Conservation (phyloP, 2,329 filamentous ascomycete species). For the Alternaria arbusti region DNA sequence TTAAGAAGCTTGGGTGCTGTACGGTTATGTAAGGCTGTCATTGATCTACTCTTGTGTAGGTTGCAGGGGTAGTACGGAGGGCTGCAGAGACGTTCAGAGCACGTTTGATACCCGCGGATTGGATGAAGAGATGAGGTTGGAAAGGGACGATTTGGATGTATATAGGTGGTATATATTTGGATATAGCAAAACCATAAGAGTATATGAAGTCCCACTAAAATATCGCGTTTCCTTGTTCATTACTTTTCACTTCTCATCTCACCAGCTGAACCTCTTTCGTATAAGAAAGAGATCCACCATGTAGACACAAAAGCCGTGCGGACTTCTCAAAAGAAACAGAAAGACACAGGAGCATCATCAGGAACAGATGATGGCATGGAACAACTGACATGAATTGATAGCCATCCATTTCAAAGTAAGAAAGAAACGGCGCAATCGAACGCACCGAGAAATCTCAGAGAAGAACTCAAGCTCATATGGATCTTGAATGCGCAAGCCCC, state of each 20-base stretch:
- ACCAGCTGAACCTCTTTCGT: neutral
- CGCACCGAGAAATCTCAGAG: neutral
- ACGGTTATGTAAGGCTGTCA: constrained; percentile 67
- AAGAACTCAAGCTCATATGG: neutral
- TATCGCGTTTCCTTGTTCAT: neutral
- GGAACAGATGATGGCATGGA: neutral
- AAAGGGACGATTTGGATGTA: neutral
- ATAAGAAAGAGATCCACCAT: neutral
- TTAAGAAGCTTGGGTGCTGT: constrained; percentile 73
- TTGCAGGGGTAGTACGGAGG: neutral
- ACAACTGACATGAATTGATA: neutral
- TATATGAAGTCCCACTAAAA: neutral
- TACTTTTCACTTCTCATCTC: neutral
- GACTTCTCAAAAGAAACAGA: neutral
- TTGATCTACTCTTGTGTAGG: neutral
- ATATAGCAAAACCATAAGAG: neutral
- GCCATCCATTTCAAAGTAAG: neutral
- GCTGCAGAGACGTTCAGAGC: neutral
- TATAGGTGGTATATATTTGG: neutral
- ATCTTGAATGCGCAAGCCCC: neutral
- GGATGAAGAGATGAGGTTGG: neutral
- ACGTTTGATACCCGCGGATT: neutral
- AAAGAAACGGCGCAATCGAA: neutral
- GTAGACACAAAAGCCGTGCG: neutral
- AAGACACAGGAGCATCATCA: neutral